These are phyloP conservation scores for Leccinum solheimii DNA, from an alignment of 1,284 basidiomycete genomes.

Conservation along the genomic window DNA sequence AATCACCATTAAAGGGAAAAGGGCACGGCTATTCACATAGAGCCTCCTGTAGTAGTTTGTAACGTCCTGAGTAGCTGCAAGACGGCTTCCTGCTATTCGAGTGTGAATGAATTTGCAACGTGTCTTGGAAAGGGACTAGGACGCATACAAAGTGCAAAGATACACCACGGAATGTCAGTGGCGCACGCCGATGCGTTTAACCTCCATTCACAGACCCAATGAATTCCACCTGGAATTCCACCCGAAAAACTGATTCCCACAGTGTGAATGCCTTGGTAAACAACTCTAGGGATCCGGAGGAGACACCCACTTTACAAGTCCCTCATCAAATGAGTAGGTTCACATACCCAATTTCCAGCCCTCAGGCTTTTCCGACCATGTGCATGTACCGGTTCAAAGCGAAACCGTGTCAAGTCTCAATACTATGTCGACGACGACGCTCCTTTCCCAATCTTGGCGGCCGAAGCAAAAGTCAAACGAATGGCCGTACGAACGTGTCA, in stretches of 20 bases:
- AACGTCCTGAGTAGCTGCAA: constrained; percentile 9
- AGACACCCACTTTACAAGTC: neutral
- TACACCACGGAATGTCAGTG: too few species aligned
- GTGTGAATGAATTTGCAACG: neutral
- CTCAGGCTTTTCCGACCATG: too few species aligned
- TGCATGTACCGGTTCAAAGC: neutral
- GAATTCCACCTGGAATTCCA: neutral
- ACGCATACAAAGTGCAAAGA: neutral
- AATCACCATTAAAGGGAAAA: constrained; percentile 40
- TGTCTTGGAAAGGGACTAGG: neutral
- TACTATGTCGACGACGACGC: neutral
- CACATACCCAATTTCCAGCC: neutral
- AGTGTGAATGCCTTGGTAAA: too few species aligned
- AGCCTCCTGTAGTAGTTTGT: constrained; percentile 22
- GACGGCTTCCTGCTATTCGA: neutral
- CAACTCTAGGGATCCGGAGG: too few species aligned
- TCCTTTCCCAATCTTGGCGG: constrained; percentile 38
- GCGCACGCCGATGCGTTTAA: neutral
- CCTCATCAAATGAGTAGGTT: neutral
- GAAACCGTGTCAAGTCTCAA: neutral
- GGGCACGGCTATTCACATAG: constrained; percentile 11
- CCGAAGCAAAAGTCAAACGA: constrained; percentile 45
- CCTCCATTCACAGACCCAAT: neutral
- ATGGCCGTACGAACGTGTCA: neutral
- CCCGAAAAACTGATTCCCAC: neutral